A percentile compares a stretch with the other conserved stretches of the same genome.
phyloP scores from a whole-genome alignment of 2,329 filamentous ascomycete genomes.

The Venturia aucupariae region DNA sequence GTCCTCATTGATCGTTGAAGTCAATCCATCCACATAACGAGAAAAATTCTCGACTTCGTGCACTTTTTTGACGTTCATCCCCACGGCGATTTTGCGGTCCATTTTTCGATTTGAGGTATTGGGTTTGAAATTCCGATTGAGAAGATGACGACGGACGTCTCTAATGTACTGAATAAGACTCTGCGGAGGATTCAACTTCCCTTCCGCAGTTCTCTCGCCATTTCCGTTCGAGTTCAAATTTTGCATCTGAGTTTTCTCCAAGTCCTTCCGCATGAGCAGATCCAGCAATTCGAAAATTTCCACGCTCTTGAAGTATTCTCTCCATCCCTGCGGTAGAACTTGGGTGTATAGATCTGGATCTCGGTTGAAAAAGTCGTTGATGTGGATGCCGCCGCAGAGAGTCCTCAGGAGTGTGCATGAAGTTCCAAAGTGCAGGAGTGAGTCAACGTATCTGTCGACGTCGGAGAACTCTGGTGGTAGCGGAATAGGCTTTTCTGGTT shows the following conservation, averaged over 20 bases:
- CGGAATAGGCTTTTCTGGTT: constrained; percentile 46
- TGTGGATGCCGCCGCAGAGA: constrained; percentile 93
- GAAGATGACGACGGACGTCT: constrained; percentile 58
- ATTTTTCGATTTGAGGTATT: constrained; percentile 2
- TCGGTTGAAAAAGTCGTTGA: constrained; percentile 88
- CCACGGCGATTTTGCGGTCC: constrained; percentile 51
- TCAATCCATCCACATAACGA: constrained; percentile 65
- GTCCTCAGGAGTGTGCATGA: constrained; percentile 70
- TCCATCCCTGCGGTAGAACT: constrained; percentile 73
- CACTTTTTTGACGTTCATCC: constrained; percentile 93
- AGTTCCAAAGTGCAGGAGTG: constrained; percentile 66
- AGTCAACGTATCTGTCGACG: constrained; percentile 68
- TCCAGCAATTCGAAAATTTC: constrained; percentile 71
- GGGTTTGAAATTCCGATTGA: constrained; percentile 50
- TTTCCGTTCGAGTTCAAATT: constrained; percentile 13
- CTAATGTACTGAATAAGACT: constrained; percentile 64
- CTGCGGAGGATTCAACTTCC: constrained; percentile 31
- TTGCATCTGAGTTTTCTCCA: constrained; percentile 36
- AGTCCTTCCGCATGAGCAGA: constrained; percentile 68
- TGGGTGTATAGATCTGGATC: constrained; percentile 73
- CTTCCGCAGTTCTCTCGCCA: constrained; percentile 4
- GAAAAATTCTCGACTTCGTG: constrained; percentile 91
- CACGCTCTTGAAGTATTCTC: constrained; percentile 61
- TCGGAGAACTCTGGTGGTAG: constrained; percentile 60
- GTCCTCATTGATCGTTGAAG: background rate